These are phyloP conservation scores for Xylaria flabelliformis DNA, from an alignment of 495 filamentous ascomycete genomes.

Conservation along the genomic window DNA sequence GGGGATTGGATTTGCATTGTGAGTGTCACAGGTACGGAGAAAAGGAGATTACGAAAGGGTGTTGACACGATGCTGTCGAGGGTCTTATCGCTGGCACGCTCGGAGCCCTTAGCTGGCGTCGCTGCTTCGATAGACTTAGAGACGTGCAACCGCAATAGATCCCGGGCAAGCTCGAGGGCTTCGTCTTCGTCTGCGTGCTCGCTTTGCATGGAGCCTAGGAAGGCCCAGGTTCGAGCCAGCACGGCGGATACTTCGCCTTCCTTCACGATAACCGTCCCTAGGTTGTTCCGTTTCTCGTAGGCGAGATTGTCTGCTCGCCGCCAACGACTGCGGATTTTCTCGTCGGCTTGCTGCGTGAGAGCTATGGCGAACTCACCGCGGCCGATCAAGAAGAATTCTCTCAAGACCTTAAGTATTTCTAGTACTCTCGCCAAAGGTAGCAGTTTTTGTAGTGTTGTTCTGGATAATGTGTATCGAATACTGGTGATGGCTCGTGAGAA, in stretches of 20 bases:
- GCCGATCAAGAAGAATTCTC: conserved; percentile 86
- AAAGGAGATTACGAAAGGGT: conserved; percentile 79
- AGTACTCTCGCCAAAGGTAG: conserved; percentile 77
- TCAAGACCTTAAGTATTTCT: conserved; percentile 75
- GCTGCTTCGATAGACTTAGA: conserved; percentile 46
- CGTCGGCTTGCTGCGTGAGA: conserved; percentile 82
- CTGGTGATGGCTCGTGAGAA: conserved; percentile 73
- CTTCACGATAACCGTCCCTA: conserved; percentile 71
- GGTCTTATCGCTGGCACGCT: conserved; percentile 28
- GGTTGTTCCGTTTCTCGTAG: conserved; percentile 56
- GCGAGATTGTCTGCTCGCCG: conserved; percentile 58
- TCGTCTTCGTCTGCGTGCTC: conserved; percentile 74
- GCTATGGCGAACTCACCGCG: conserved; percentile 90
- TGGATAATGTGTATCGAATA: conserved; percentile 81
- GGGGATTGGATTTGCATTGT: conserved; percentile 78
- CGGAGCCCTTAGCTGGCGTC: conserved; percentile 41
- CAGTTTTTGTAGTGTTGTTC: conserved; percentile 79
- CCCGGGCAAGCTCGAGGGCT: conserved; percentile 81
- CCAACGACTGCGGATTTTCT: conserved; percentile 68
- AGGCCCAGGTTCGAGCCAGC: conserved; percentile 75
- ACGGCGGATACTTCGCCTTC: conserved; percentile 84
- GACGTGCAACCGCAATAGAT: conserved; percentile 73
- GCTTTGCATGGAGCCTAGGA: conserved; percentile 72
- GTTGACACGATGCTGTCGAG: conserved; percentile 49
- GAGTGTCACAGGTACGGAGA: conserved; percentile 75